Base-by-base conservation (phyloP, 176 grass and related monocot genomes). In the Cenchrus americanus region DNA sequence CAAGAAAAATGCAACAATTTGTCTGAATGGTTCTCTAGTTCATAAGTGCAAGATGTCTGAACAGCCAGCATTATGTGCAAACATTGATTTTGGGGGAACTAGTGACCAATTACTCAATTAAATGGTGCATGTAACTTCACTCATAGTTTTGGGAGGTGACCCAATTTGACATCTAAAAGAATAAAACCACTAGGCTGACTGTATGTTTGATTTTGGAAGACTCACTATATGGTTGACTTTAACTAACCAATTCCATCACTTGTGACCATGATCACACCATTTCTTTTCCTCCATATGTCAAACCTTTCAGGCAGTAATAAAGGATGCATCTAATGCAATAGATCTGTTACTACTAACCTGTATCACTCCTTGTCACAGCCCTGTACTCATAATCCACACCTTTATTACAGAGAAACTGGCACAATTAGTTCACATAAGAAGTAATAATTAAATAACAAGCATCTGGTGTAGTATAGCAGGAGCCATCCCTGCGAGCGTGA, bases 311-410 rank as follows among this genome's bases (percentile, higher is more conserved):
- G 0, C 8, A 53, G 26, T 46, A 50, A 71, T 37, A 37, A 37
- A 42, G 11, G 9, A 62, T 14, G 15, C 9, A 2, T 66, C 2
- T 52, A 23, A 78, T 43, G 67, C 1, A 74, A 0, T 14, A 58
- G 3, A 18, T 75, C 15, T 46, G 10, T 19, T 19, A 80, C 22
- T 19, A 10, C 83, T 68, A 65, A 97, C 95, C 84, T 88, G 86
- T 60, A 91, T 89, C 74, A 57, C 14, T 71, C 50, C 92, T 48
- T 46, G 82, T 66, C 66, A 97, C 92, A n/a, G 92, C 84, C 79
- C 86, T 93, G 88, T 97, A 97, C 90, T 93, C 95, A 62, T 97
- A 97, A 24, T 93, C 90, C 48, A 97, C 73, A 57, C 92, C 95
- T 94, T 81, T 54, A 66, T 89, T 40, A 78, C 4, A 85, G 23